Percentiles rank a stretch among this genome's conserved stretches.
These are phyloP conservation scores for Podospora pseudopauciseta DNA, from an alignment of 495 filamentous ascomycete genomes.

Conservation along the genomic window DNA sequence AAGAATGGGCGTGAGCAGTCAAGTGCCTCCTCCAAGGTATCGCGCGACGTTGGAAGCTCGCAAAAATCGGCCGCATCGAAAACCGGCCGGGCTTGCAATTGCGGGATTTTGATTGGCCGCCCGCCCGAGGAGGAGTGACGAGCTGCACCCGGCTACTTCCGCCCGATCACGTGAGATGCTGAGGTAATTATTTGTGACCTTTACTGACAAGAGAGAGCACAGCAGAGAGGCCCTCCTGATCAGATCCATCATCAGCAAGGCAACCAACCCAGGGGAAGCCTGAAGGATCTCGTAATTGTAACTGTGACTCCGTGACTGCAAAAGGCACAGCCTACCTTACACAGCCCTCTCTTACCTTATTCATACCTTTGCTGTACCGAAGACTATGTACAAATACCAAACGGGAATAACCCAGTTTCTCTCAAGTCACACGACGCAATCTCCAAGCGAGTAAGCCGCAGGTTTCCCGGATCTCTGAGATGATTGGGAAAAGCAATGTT, in stretches of 20 bases:
- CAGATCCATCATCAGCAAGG: background rate
- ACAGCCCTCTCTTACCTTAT: background rate
- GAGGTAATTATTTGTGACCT: too few species aligned
- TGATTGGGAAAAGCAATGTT: background rate
- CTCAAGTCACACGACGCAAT: conserved; percentile 5
- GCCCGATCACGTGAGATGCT: background rate
- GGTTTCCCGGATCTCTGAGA: background rate
- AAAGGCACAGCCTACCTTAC: background rate
- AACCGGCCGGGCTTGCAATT: conserved; percentile 47
- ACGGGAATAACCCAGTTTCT: background rate
- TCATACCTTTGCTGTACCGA: too few species aligned
- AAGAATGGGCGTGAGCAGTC: conserved; percentile 27
- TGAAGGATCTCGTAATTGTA: background rate
- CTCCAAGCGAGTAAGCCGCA: conserved; percentile 4
- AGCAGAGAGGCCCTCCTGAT: background rate
- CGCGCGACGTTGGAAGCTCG: conserved; percentile 37
- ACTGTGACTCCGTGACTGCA: background rate
- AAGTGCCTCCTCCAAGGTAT: conserved; percentile 12
- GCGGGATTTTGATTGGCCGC: conserved; percentile 41
- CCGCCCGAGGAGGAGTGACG: background rate
- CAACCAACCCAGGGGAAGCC: background rate
- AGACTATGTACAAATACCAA: background rate
- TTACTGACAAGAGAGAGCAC: too few species aligned
- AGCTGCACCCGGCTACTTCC: conserved; percentile 1
- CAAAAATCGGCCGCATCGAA: conserved; percentile 39